These are phyloP conservation scores for Pleurotus cornucopiae DNA, from an alignment of 768 basidiomycete genomes.

Conservation along the genomic window DNA sequence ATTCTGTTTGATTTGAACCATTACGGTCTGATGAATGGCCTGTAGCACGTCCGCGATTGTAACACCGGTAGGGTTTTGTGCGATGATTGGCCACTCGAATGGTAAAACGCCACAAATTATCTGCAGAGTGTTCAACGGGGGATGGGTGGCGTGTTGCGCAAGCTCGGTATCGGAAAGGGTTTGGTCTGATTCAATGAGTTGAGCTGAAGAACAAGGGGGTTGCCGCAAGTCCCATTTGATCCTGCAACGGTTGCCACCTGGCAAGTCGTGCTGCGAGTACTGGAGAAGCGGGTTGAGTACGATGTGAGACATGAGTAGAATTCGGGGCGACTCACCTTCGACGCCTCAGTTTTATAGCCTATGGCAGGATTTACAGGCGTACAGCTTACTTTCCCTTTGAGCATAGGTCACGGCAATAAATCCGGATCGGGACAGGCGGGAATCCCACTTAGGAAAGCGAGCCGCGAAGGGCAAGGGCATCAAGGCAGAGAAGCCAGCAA, in stretches of 20 bases:
- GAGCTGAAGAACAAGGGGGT: slow-evolving; percentile 26
- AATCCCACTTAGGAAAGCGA: neutral
- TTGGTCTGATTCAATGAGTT: slow-evolving; percentile 16
- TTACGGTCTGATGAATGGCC: slow-evolving; percentile 38
- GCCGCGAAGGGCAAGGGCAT: too few relatives aligned
- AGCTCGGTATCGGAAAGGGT: slow-evolving; percentile 28
- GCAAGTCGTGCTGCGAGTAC: slow-evolving; percentile 30
- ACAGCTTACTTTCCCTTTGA: slow-evolving; percentile 4
- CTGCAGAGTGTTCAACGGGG: slow-evolving; percentile 30
- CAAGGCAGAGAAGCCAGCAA: too few relatives aligned
- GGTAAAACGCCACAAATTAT: slow-evolving; percentile 45
- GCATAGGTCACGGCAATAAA: slow-evolving; percentile 4
- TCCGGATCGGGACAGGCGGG: neutral
- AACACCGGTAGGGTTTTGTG: slow-evolving; percentile 38
- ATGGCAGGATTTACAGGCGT: neutral
- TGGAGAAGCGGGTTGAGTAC: slow-evolving; percentile 31
- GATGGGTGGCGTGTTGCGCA: slow-evolving; percentile 37
- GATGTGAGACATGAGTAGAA: neutral
- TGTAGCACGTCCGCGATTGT: slow-evolving; percentile 49
- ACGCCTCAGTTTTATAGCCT: neutral
- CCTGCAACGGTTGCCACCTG: slow-evolving; percentile 21
- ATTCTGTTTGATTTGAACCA: slow-evolving; percentile 27
- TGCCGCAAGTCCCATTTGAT: slow-evolving; percentile 50
- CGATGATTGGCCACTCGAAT: slow-evolving; percentile 36
- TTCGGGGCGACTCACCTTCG: neutral